These are phyloP conservation scores for Ashbya aceris DNA, from an alignment of 1,139 yeast species.

Conservation along the genomic window DNA sequence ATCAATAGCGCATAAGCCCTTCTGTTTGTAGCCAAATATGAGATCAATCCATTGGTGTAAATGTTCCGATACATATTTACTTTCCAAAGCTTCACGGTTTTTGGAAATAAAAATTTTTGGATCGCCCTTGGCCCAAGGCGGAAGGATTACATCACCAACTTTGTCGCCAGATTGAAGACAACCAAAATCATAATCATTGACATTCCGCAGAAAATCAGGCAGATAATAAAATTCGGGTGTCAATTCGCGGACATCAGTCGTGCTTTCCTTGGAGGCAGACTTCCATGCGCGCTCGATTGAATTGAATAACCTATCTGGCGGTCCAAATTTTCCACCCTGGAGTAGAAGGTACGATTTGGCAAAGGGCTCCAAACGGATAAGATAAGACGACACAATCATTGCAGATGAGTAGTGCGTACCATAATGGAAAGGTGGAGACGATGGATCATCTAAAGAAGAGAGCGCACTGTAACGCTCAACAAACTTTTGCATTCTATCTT, in stretches of 20 bases:
- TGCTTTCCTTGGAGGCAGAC: conserved; percentile 67
- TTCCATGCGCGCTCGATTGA: conserved; percentile 69
- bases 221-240: conserved; percentile 77
- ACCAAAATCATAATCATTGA: conserved; percentile 62
- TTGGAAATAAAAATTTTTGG: conserved; percentile 61
- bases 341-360: conserved; percentile 66
- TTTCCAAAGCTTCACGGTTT: conserved; percentile 74
- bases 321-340: conserved; percentile 84
- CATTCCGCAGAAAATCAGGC: conserved; percentile 63
- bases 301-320: conserved; percentile 70
- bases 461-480: conserved; percentile 62
- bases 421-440: conserved; percentile 69
- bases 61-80: conserved; percentile 65
- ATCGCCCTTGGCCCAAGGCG: conserved; percentile 76
- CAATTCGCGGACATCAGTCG: conserved; percentile 79
- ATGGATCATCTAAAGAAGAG: conserved; percentile 42
- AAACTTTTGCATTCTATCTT: conserved; percentile 50
- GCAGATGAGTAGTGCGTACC: conserved; percentile 92
- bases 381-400: conserved; percentile 75
- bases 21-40: conserved; percentile 70
- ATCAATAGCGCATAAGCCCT: conserved; percentile 56
- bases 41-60: conserved; percentile 78
- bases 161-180: conserved; percentile 48
- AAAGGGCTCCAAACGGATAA: conserved; percentile 68
- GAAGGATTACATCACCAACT: conserved; percentile 58